Conservation (phyloP, 208 protist species). For the Leishmania aethiopica region DNA sequence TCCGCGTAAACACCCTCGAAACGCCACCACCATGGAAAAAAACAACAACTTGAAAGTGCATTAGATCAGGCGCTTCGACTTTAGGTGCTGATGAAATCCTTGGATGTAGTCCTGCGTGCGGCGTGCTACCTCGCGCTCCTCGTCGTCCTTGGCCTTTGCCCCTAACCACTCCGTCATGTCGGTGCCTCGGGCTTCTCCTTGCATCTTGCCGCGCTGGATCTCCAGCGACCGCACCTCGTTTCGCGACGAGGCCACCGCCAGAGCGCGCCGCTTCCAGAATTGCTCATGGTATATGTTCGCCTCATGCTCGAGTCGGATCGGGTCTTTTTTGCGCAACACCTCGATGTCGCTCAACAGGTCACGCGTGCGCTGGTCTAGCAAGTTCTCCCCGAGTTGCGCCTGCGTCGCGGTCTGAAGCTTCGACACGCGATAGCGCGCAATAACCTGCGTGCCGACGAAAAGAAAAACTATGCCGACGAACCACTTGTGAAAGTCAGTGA, state of each 20-base stretch:
- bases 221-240: slow-evolving; percentile 70
- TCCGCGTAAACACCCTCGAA: not conserved
- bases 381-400: slow-evolving; percentile 86
- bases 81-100: slow-evolving; percentile 90
- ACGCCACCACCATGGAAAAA: not conserved
- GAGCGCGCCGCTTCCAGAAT: slow-evolving; percentile 88
- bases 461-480: slow-evolving; percentile 75
- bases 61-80: slow-evolving; percentile 87
- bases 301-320: slow-evolving; percentile 85
- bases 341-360: slow-evolving; percentile 85
- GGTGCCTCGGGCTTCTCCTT: slow-evolving; percentile 77
- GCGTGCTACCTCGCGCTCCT: slow-evolving; percentile 85
- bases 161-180: slow-evolving; percentile 92
- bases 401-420: slow-evolving; percentile 78
- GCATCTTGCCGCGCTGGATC: slow-evolving; percentile 67
- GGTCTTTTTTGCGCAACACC: slow-evolving; percentile 83
- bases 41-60: not conserved
- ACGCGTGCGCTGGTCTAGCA: slow-evolving; percentile 85
- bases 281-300: slow-evolving; percentile 88
- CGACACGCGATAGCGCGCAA: slow-evolving; percentile 77
- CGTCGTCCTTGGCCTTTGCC: slow-evolving; percentile 88
- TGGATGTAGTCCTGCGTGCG: slow-evolving; percentile 91
- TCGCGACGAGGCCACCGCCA: slow-evolving; percentile 51
- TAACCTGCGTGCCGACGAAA: slow-evolving; percentile 81
- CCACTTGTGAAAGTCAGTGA: slow-evolving; percentile 89